Base-by-base conservation (phyloP, 805 yeast species). In the Metschnikowia gelsemii region DNA sequence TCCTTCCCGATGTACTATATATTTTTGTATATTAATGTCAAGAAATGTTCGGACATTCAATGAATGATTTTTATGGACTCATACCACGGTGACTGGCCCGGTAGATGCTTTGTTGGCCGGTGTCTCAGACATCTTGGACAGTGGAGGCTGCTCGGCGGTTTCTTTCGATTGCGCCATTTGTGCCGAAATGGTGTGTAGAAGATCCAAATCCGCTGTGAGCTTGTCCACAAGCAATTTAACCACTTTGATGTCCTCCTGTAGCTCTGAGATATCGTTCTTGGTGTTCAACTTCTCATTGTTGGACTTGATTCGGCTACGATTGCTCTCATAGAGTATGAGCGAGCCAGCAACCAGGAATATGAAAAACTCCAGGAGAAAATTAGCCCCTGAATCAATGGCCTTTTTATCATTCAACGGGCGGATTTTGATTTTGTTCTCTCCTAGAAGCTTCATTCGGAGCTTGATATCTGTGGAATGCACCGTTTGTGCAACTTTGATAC, bases 351-450 rank as follows among this genome's bases (percentile, higher is more conserved):
- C 91, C 20, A 82, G 67, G 50, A 88, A 87, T 14, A 87, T 79
- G 55, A 87, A 83, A 23, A 80, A 59, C 58, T 87, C 96, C 32
- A 91, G 82, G 9, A 87, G 63, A 57, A 87, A 79, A 42, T 75
- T 83, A 32, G 95, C 93, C 1, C 95, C 96, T 44, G 73, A 79
- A 44, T 87, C 93, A 31, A 88, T 76, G 26, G 96, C 96, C 55
- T 79, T 82, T 9, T 80, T 78, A 51, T 87, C 95, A 58, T 86
- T 87, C 58, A 87, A 72, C 0, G 95, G 95, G 35, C 95, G 73
- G 7, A 87, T 75, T 52, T 75, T 76, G 35, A 75, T 60, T 22
- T 72, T 66, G 41, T 65, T 65, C 41, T 74, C 77, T 14, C 85
- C 84, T 46, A 79, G 57, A 31, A 86, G 68, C 27, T 75, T 69